These are phyloP conservation scores for Neospermospora avenae DNA, from an alignment of 2,329 filamentous ascomycete genomes.

Conservation along the genomic window DNA sequence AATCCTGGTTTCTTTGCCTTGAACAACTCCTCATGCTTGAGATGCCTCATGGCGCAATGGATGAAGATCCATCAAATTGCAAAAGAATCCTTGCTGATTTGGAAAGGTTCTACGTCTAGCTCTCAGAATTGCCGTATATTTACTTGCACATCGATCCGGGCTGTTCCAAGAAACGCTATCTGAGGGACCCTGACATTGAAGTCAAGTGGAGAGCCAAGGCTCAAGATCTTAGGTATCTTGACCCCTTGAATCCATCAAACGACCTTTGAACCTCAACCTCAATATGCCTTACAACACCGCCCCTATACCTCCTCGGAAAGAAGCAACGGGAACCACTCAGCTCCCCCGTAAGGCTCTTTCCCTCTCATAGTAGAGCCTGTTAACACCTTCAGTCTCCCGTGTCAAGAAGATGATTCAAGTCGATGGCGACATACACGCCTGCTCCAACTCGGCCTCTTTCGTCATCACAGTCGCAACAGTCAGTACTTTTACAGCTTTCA, in stretches of 20 bases:
- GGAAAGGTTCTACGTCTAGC: no score
- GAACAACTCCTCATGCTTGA: no score
- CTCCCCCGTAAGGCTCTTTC: constrained; percentile 67
- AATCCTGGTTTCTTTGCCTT: no score
- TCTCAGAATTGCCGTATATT: background rate
- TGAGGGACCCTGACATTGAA: background rate
- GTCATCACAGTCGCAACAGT: constrained; percentile 88
- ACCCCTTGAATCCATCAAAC: background rate
- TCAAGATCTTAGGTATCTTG: background rate
- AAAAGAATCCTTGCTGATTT: no score
- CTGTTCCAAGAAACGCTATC: background rate
- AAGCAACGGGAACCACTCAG: constrained; percentile 79
- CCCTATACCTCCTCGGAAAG: constrained; percentile 74
- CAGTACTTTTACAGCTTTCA: constrained; percentile 33
- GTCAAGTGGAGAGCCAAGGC: background rate
- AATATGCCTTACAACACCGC: constrained; percentile 88
- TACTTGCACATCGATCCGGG: background rate
- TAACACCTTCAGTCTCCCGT: constrained; percentile 65
- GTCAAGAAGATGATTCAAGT: constrained; percentile 93
- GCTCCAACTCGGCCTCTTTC: constrained; percentile 92
- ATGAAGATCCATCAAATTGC: no score
- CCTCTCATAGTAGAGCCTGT: background rate
- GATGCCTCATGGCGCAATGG: no score
- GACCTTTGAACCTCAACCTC: background rate
- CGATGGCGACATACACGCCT: constrained; percentile 80